These are phyloP conservation scores for Dacryopinax primogenitus DNA, from an alignment of 768 basidiomycete species.

Conservation along the genomic window DNA sequence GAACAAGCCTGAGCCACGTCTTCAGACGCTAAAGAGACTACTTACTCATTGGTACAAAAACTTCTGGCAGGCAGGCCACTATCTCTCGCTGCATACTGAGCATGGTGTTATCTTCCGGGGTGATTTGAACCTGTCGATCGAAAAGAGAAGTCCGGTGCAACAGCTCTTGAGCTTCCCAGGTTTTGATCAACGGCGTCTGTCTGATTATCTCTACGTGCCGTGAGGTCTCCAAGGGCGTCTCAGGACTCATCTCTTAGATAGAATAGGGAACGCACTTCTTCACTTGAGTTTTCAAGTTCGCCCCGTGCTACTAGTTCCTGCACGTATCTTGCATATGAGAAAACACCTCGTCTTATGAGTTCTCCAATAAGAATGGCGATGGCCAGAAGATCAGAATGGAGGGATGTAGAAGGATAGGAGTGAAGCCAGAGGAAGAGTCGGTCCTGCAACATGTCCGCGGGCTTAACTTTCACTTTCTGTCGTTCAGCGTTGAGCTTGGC, in stretches of 20 bases:
- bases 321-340: conserved; percentile 62
- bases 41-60: conserved; percentile 37
- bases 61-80: conserved; percentile 45
- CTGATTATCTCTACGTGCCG: conserved; percentile 57
- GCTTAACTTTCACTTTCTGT: conserved; percentile 41
- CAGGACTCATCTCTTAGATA: no score
- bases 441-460: conserved; percentile 56
- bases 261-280: conserved; percentile 18
- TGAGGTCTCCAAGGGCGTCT: conserved; percentile 37
- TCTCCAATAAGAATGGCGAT: conserved; percentile 59
- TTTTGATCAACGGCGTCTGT: conserved; percentile 56
- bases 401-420: conserved; percentile 17
- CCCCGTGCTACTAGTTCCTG: conserved; percentile 72
- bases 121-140: conserved; percentile 53
- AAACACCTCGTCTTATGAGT: conserved; percentile 53
- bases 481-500: conserved; percentile 50
- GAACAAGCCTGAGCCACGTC: conserved; percentile 29
- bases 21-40: conserved; percentile 28
- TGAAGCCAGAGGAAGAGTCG: conserved; percentile 74
- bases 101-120: conserved; percentile 57
- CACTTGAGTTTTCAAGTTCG: conserved; percentile 48
- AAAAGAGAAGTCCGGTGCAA: conserved; percentile 61
- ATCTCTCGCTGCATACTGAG: conserved; percentile 60
- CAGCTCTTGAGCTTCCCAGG: conserved; percentile 45
- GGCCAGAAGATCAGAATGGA: conserved; percentile 39